A percentile compares a stretch with the other conserved stretches of the same genome.
These are phyloP conservation scores for Candida cerambycidarum DNA, from an alignment of 805 yeast species.

Conservation along the genomic window DNA sequence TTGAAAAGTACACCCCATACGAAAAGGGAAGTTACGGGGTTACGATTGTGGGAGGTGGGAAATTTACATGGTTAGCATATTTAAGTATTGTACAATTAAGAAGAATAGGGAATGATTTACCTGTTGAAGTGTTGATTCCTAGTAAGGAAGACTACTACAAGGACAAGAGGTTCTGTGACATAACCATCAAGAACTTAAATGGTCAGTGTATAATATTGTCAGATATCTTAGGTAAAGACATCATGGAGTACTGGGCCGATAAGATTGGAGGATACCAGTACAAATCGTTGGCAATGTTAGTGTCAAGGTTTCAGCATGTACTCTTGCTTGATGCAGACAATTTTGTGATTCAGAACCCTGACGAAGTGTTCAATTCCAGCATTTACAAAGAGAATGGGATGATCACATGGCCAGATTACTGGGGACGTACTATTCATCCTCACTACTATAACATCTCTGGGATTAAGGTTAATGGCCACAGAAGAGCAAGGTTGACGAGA, in stretches of 20 bases:
- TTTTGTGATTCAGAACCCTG: conserved; percentile 42
- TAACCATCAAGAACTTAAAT: conserved; percentile 38
- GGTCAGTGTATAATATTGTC: conserved; percentile 40
- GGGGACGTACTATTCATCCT: conserved; percentile 68
- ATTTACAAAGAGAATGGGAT: conserved; percentile 48
- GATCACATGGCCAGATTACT: conserved; percentile 66
- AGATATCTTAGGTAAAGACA: background rate
- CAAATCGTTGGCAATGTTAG: conserved; percentile 57
- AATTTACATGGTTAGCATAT: conserved; percentile 50
- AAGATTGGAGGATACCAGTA: conserved; percentile 48
- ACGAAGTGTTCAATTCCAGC: conserved; percentile 45
- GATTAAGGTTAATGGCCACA: conserved; percentile 29
- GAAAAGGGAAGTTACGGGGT: conserved; percentile 1
- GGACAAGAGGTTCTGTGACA: conserved; percentile 40
- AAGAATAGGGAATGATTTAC: conserved; percentile 41
- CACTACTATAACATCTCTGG: conserved; percentile 54
- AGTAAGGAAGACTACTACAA: conserved; percentile 43
- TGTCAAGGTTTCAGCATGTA: conserved; percentile 53
- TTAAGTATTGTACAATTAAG: conserved; percentile 48
- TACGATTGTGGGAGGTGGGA: conserved; percentile 55
- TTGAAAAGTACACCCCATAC: background rate
- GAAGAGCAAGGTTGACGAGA: conserved; percentile 19
- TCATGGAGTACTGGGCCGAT: conserved; percentile 7
- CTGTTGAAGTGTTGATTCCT: conserved; percentile 52
- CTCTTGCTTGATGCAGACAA: conserved; percentile 53